Percentiles rank a stretch among this genome's conserved stretches.
Conservation (phyloP, 2,329 filamentous ascomycete genomes). For the Chrysosporium keratinophilum region DNA sequence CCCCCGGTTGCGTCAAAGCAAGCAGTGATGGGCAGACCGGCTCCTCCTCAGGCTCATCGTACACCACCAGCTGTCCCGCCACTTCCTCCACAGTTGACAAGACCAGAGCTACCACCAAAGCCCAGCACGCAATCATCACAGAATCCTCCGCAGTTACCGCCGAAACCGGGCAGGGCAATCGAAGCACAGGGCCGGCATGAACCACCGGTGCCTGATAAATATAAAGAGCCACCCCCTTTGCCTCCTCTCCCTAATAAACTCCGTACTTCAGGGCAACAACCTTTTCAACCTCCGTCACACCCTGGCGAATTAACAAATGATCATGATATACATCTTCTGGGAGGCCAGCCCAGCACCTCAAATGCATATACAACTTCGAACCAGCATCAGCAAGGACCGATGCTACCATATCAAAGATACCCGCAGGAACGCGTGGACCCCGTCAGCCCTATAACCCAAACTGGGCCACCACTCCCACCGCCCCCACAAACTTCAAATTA, state of each 20-base stretch:
- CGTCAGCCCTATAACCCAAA: constrained; percentile 3
- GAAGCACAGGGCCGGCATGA: constrained; percentile 16
- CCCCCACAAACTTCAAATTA: constrained; percentile 20
- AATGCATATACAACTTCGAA: background rate
- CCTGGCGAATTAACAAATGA: background rate
- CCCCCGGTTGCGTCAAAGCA: constrained; percentile 76
- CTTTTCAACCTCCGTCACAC: background rate
- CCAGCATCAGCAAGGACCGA: constrained; percentile 1
- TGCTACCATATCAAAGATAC: constrained; percentile 9
- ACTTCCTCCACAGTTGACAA: constrained; percentile 53
- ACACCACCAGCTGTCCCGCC: constrained; percentile 61
- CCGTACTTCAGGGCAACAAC: background rate
- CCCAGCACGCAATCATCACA: constrained; percentile 35
- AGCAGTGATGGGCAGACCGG: constrained; percentile 30
- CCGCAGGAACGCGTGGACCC: constrained; percentile 1
- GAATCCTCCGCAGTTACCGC: constrained; percentile 28
- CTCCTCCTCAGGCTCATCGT: constrained; percentile 24
- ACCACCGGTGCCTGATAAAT: constrained; percentile 20
- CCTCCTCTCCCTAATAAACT: constrained; percentile 29
- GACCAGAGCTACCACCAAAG: constrained; percentile 26
- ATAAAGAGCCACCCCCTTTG: constrained; percentile 26
- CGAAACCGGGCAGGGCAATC: constrained; percentile 26
- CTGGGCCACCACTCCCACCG: background rate
- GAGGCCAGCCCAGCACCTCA: background rate
- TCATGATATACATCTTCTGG: background rate